phyloP scores from a whole-genome alignment of 495 filamentous ascomycete genomes.

The Penicillium flavigenum region DNA sequence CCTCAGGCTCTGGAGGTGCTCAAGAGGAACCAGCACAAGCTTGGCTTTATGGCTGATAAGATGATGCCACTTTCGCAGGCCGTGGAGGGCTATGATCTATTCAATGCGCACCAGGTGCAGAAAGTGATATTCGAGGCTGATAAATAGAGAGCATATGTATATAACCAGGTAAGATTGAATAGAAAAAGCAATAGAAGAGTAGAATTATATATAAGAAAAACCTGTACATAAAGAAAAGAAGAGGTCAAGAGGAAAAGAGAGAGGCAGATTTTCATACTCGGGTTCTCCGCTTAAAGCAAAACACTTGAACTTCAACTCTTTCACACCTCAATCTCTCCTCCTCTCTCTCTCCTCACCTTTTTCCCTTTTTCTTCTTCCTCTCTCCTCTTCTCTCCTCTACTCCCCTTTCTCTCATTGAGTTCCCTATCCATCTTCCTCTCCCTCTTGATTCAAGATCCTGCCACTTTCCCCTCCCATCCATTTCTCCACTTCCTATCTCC shows the following conservation, averaged over 20 bases:
- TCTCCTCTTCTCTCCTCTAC: constrained; percentile 19
- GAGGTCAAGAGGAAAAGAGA: not conserved
- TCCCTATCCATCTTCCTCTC: constrained; percentile 22
- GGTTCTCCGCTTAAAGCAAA: constrained; percentile 25
- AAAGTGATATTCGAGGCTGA: constrained; percentile 68
- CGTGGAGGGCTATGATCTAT: constrained; percentile 85
- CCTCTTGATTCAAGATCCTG: constrained; percentile 23
- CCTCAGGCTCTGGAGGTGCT: constrained; percentile 73
- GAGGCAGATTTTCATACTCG: not conserved
- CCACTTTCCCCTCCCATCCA: constrained; percentile 27
- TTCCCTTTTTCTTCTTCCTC: constrained; percentile 17
- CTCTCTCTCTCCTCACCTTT: constrained; percentile 25
- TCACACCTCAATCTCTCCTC: constrained; percentile 28
- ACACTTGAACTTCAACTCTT: constrained; percentile 31
- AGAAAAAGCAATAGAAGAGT: constrained; percentile 4
- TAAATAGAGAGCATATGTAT: constrained; percentile 32
- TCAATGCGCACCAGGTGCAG: constrained; percentile 89
- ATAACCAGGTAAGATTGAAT: not conserved
- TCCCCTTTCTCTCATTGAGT: constrained; percentile 16
- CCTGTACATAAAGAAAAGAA: constrained; percentile 1
- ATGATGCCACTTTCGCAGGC: constrained; percentile 86
- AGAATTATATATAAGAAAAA: not conserved
- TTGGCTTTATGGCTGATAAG: constrained; percentile 91
- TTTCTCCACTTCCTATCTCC: constrained; percentile 34
- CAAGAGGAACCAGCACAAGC: constrained; percentile 75